These are phyloP conservation scores for Jatropha multifida DNA, from an alignment of 441 rosid genomes.

Conservation along the genomic window DNA sequence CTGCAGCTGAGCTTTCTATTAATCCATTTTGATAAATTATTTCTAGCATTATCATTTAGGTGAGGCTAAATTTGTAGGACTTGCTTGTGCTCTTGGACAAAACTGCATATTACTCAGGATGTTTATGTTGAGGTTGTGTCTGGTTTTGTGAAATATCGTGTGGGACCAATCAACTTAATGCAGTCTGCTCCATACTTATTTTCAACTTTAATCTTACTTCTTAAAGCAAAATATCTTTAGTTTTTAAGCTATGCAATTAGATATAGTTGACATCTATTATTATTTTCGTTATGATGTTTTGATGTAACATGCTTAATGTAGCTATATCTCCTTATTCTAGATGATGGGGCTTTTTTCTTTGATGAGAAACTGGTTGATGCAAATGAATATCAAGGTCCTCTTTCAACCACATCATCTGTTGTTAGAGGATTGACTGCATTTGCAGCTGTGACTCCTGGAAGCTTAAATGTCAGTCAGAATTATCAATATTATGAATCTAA, in stretches of 20 bases:
- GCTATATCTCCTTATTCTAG: constrained; percentile 35
- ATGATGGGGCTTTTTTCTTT: constrained; percentile 81
- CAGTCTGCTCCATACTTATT: not conserved
- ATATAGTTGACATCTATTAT: not conserved
- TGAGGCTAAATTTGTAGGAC: not conserved
- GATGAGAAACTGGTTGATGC: constrained; percentile 65
- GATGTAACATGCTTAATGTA: not conserved
- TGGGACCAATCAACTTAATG: not conserved
- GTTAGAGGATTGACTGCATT: constrained; percentile 74
- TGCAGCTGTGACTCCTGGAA: constrained; percentile 57
- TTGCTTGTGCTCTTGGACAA: not conserved
- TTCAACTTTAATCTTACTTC: not conserved
- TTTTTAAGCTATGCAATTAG: not conserved
- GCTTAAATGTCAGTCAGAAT: constrained; percentile 51
- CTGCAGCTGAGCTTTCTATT: not conserved
- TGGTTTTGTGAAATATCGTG: not conserved
- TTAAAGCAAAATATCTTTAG: not conserved
- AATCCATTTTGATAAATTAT: not conserved
- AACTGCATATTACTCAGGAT: not conserved
- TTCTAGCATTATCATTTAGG: not conserved
- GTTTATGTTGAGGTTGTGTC: not conserved
- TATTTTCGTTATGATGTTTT: constrained; percentile 2
- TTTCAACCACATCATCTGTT: constrained; percentile 81
- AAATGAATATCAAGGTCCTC: constrained; percentile 55
- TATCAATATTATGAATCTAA: constrained; percentile 1